Percentiles rank a stretch among this genome's conserved stretches.
phyloP scores from a whole-genome alignment of 768 basidiomycete species.

The Leccinum subgranulosum region DNA sequence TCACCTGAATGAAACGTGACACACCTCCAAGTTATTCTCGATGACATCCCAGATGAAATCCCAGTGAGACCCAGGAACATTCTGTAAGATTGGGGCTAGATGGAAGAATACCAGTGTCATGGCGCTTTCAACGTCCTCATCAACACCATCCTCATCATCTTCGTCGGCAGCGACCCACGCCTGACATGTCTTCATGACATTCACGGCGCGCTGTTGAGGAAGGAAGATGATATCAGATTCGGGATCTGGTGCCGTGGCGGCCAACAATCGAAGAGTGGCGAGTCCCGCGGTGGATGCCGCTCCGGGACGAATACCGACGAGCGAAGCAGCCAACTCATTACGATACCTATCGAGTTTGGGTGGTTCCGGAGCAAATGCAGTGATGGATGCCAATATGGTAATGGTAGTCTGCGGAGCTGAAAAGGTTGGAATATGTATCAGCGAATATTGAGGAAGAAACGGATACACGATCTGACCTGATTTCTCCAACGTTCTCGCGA shows the following conservation, averaged over 20 bases:
- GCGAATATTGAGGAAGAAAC: neutral
- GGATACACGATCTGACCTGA: conserved; percentile 43
- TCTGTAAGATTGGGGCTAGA: conserved; percentile 85
- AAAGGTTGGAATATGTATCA: neutral
- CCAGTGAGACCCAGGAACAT: conserved; percentile 87
- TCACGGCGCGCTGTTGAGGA: conserved; percentile 80
- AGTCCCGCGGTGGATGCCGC: conserved; percentile 73
- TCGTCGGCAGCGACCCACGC: conserved; percentile 70
- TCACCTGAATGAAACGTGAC: conserved; percentile 10
- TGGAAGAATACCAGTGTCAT: conserved; percentile 72
- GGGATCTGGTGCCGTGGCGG: conserved; percentile 68
- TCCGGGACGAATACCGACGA: conserved; percentile 61
- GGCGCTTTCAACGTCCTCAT: conserved; percentile 75
- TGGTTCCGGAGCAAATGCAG: conserved; percentile 62
- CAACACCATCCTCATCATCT: conserved; percentile 55
- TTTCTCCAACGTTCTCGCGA: conserved; percentile 64
- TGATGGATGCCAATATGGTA: conserved; percentile 60
- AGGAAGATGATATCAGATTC: conserved; percentile 84
- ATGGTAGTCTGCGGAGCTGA: conserved; percentile 70
- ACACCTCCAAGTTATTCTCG: conserved; percentile 85
- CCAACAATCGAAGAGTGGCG: conserved; percentile 61
- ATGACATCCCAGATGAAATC: conserved; percentile 86
- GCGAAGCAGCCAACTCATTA: conserved; percentile 84
- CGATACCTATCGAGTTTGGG: conserved; percentile 74
- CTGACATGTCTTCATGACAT: conserved; percentile 80